These are phyloP conservation scores for Podaxis sp. DNA, from an alignment of 768 basidiomycete genomes.

Conservation along the genomic window DNA sequence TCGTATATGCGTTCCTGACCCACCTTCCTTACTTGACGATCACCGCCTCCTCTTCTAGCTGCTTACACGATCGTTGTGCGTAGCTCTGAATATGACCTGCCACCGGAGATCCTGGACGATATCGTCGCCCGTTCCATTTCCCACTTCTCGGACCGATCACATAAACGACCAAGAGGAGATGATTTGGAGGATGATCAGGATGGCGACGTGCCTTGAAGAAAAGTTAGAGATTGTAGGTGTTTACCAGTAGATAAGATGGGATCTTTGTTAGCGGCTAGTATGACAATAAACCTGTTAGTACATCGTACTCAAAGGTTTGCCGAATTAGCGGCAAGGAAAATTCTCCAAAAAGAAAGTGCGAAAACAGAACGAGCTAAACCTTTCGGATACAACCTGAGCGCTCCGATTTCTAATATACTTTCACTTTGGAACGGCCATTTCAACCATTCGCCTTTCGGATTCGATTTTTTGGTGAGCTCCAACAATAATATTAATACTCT, in stretches of 20 bases:
- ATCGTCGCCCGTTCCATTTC: constrained; percentile 55
- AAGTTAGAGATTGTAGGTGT: too few species aligned
- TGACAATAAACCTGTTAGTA: background rate
- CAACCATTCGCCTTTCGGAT: background rate
- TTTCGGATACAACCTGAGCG: background rate
- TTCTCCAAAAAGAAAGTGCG: background rate
- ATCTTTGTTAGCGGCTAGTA: background rate
- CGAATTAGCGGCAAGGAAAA: background rate
- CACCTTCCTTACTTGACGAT: constrained; percentile 9
- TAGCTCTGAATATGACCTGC: constrained; percentile 69
- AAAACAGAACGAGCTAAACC: background rate
- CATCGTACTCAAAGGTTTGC: background rate
- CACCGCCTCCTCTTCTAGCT: constrained; percentile 36
- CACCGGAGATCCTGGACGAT: constrained; percentile 67
- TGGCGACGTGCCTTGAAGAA: constrained; percentile 20
- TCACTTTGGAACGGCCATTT: background rate
- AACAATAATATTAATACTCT: background rate
- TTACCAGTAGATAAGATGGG: background rate
- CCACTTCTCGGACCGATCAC: constrained; percentile 17
- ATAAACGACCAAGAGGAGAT: constrained; percentile 14
- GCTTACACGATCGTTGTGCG: constrained; percentile 73
- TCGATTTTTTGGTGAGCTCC: background rate
- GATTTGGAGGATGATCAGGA: constrained; percentile 11
- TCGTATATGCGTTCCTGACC: constrained; percentile 17
- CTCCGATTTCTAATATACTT: background rate